A percentile compares a stretch with the other conserved stretches of the same genome.
Conservation (phyloP, 257 asterid genomes). For the Parsonsia alboflavescens region DNA sequence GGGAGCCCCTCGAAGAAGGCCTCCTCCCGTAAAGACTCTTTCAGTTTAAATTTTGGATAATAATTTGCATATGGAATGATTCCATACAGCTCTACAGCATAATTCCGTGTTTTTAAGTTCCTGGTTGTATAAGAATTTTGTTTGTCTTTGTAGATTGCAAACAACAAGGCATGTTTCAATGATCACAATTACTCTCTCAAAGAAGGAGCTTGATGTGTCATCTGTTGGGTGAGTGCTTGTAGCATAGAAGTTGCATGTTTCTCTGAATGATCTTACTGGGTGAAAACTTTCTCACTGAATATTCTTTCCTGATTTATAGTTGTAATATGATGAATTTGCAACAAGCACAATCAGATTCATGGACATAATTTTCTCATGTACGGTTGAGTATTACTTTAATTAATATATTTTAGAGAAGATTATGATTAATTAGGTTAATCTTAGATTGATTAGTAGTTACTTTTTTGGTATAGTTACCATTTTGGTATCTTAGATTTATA, state of each 20-base stretch:
- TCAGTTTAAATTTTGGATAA: constrained; percentile 3
- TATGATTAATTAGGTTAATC: no score
- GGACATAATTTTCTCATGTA: constrained; percentile 1
- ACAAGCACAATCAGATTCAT: neutral
- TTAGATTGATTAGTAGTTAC: no score
- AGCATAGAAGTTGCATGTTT: neutral
- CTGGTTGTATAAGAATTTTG: constrained; percentile 10
- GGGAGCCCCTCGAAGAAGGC: constrained; percentile 99
- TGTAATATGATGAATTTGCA: neutral
- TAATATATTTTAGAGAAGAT: no score
- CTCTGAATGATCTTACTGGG: neutral
- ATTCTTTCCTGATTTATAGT: neutral
- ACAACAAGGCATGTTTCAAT: constrained; percentile 91
- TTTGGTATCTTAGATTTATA: no score
- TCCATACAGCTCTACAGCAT: neutral
- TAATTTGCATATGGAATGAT: neutral
- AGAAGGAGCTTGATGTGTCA: constrained; percentile 55
- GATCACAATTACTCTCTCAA: constrained; percentile 79
- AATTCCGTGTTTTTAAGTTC: neutral
- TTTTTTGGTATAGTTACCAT: no score
- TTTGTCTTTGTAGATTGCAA: constrained; percentile 52
- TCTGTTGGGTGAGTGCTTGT: constrained; percentile 63
- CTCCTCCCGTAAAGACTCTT: constrained; percentile 68
- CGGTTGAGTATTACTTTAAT: no score
- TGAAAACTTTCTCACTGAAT: neutral